phyloP scores from a whole-genome alignment of 2,329 filamentous ascomycete species.

The Boeremia exigua region DNA sequence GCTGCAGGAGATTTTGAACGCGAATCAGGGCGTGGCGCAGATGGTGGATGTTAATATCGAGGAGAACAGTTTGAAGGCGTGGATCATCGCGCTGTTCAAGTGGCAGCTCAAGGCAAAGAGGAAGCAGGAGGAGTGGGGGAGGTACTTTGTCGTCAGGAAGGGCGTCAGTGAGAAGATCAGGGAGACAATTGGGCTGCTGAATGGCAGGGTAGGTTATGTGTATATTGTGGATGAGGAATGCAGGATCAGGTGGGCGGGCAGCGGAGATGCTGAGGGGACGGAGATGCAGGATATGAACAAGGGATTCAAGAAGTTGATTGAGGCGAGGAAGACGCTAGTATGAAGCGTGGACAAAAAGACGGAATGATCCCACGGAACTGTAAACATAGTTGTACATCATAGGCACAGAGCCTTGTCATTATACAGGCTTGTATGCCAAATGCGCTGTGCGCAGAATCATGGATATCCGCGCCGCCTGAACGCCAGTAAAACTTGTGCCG shows the following conservation, averaged over 20 bases:
- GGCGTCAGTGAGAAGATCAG: conserved; percentile 63
- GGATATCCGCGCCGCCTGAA: conserved; percentile 38
- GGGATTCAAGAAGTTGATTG: conserved; percentile 63
- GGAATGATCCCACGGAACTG: conserved; percentile 13
- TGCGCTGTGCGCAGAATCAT: conserved; percentile 25
- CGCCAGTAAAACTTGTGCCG: conserved; percentile 21
- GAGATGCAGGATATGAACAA: conserved; percentile 72
- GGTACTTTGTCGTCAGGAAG: conserved; percentile 66
- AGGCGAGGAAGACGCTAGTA: conserved; percentile 2
- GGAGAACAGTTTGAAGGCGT: conserved; percentile 72
- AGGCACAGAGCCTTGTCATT: conserved; percentile 14
- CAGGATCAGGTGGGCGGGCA: conserved; percentile 93
- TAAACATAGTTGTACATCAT: conserved; percentile 42
- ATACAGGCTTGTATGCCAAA: conserved; percentile 23
- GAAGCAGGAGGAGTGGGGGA: conserved; percentile 58
- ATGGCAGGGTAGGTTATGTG: conserved; percentile 91
- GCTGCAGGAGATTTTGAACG: conserved; percentile 67
- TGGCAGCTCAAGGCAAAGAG: conserved; percentile 56
- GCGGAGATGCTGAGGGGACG: conserved; percentile 68
- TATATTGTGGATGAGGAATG: conserved; percentile 89
- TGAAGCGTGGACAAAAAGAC: background rate
- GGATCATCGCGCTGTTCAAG: conserved; percentile 63
- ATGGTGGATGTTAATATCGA: conserved; percentile 88
- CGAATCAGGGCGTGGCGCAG: conserved; percentile 66
- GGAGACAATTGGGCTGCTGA: conserved; percentile 72